Base-by-base conservation (phyloP, 1,284 basidiomycete genomes). In the Ceratobasidium theobromae region DNA sequence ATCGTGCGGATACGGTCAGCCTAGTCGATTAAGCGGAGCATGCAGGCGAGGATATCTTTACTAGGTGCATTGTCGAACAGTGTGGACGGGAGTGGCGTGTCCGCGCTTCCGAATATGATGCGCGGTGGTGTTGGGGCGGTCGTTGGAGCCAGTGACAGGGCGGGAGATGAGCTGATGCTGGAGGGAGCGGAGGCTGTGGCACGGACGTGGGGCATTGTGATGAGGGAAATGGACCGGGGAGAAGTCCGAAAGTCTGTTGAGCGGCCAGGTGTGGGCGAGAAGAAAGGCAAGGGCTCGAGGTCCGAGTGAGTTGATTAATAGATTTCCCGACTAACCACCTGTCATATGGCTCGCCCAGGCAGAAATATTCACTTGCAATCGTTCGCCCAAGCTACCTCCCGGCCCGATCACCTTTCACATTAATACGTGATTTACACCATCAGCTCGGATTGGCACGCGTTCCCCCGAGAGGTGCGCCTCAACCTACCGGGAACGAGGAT, bases 351-450 rank as follows among this genome's bases (percentile, higher is more conserved):
- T 93, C 1, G 81, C 90, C 80, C n/a, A n/a, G n/a, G n/a, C n/a
- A n/a, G n/a, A n/a, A n/a, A n/a, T n/a, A n/a, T n/a, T n/a, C n/a
- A n/a, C n/a, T n/a, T n/a, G n/a, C n/a, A n/a, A n/a, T n/a, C n/a
- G n/a, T n/a, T n/a, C n/a, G n/a, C n/a, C n/a, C 0, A 79, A 76
- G 1, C 78, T 91, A 25, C 79, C 91, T 0, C 88, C 91, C 0
- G 81, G 85, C 0, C 81, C 88, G 0, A 81, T 95, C 41, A 94
- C 74, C 83, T 91, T 12, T 85, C 86, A 0, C 88, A 90, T 70
- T 91, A 94, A 69, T 89, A 93, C 74, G 80, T 85, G 8, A 95
- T 94, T 78, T 82, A 85, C 71, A 81, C 84, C 1, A 80, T 93
- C 0, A 70, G 71, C 11, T 83, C 88, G 69, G 91, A 93, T 73